A percentile compares a stretch with the other conserved stretches of the same genome.
These are phyloP conservation scores for Calonectria montana DNA, from an alignment of 2,329 filamentous ascomycete genomes.

Conservation along the genomic window DNA sequence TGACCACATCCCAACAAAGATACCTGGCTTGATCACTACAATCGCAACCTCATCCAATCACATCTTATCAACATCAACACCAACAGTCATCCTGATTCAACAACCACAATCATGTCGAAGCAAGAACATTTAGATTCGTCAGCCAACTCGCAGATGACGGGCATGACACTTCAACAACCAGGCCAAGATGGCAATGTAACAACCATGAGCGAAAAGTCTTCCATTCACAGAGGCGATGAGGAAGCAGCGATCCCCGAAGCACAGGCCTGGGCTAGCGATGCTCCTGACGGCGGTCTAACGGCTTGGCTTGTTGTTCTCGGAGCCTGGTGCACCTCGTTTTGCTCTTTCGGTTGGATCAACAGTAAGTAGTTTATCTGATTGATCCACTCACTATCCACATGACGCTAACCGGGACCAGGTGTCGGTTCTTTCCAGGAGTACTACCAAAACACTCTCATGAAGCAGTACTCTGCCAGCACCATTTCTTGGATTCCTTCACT, in stretches of 20 bases:
- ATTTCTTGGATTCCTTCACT: slow-evolving; percentile 71
- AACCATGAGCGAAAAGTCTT: slow-evolving; percentile 9
- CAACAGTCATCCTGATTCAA: not conserved
- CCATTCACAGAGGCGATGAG: not conserved
- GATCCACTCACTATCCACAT: not conserved
- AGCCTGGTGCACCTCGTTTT: slow-evolving; percentile 52
- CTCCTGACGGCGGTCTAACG: slow-evolving; percentile 37
- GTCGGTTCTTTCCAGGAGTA: slow-evolving; percentile 68
- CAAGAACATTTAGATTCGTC: slow-evolving; percentile 20
- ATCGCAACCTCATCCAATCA: not conserved
- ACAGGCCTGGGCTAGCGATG: slow-evolving; percentile 4
- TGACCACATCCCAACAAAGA: not conserved
- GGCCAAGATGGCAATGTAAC: slow-evolving; percentile 1
- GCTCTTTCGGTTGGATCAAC: slow-evolving; percentile 55
- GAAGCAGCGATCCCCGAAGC: slow-evolving; percentile 11
- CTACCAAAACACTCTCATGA: slow-evolving; percentile 62
- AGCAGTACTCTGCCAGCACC: slow-evolving; percentile 60
- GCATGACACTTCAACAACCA: slow-evolving; percentile 19
- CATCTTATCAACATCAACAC: not conserved
- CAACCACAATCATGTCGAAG: slow-evolving; percentile 9
- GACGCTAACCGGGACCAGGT: slow-evolving; percentile 34
- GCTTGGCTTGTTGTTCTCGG: slow-evolving; percentile 54
- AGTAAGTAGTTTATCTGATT: slow-evolving; percentile 48
- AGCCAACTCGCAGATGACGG: slow-evolving; percentile 29
- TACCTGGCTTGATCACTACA: not conserved